These are phyloP conservation scores for Fraxinus paxiana DNA, from an alignment of 305 asterid genomes.

Conservation along the genomic window DNA sequence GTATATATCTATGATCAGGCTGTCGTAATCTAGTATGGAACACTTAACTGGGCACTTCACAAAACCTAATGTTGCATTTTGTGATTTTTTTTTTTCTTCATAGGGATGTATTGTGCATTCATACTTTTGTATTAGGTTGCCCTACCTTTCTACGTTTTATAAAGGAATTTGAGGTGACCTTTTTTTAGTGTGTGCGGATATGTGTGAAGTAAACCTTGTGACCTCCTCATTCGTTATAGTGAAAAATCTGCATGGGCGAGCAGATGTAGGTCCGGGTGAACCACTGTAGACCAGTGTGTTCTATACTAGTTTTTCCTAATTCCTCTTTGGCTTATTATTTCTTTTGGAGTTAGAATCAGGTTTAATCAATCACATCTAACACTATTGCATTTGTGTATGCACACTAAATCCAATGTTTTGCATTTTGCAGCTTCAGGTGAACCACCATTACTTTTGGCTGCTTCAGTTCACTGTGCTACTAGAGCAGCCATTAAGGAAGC, in stretches of 20 bases:
- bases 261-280: neutral
- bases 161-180: neutral
- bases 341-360: neutral
- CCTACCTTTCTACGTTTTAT: neutral
- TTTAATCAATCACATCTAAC: neutral
- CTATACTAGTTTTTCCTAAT: neutral
- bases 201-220: neutral
- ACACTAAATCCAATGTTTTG: neutral
- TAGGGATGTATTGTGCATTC: neutral
- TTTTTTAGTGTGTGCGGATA: neutral
- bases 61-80: neutral
- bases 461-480: slow-evolving; percentile 65
- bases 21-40: neutral
- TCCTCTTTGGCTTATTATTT: neutral
- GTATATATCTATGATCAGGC: neutral
- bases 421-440: slow-evolving; percentile 67
- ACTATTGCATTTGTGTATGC: neutral
- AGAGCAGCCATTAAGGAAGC: slow-evolving; percentile 74
- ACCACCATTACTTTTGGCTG: slow-evolving; percentile 67
- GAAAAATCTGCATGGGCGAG: neutral
- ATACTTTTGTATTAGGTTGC: neutral
- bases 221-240: neutral
- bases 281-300: neutral
- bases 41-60: neutral
- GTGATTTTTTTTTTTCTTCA: neutral